phyloP scores from a whole-genome alignment of 148 eudicot species.

The Tetragonia tetragonoides region DNA sequence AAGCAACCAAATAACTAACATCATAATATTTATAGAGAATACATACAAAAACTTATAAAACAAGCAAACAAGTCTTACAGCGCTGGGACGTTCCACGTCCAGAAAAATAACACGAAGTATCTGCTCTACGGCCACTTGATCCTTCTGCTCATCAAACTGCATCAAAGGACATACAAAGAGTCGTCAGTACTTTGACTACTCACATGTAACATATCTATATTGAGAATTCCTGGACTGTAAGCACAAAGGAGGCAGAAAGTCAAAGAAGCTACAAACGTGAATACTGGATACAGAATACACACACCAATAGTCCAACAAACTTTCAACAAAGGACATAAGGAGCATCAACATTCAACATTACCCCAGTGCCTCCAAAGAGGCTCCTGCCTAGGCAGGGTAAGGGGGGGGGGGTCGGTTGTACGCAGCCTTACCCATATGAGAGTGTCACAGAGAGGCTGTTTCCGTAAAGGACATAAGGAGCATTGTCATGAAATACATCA shows the following conservation, averaged over 20 bases:
- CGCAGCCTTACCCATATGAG: no score
- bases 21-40: background rate
- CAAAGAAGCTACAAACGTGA: background rate
- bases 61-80: constrained; percentile 50
- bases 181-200: background rate
- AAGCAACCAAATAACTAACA: background rate
- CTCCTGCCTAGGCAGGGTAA: no score
- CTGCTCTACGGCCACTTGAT: constrained; percentile 88
- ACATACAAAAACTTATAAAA: background rate
- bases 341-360: no score
- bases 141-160: constrained; percentile 98
- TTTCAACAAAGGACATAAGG: background rate
- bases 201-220: background rate
- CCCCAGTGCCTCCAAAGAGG: no score
- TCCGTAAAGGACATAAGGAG: no score
- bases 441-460: no score
- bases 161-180: constrained; percentile 1
- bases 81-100: constrained; percentile 69
- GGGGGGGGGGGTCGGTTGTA: no score
- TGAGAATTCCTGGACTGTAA: no score
- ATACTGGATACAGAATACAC: background rate
- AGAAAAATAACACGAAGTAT: constrained; percentile 85
- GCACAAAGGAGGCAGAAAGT: background rate
- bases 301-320: background rate
- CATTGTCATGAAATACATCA: background rate